Base-by-base conservation (phyloP, 192 early-diverging fungal species). In the Entophlyctis luteolus region DNA sequence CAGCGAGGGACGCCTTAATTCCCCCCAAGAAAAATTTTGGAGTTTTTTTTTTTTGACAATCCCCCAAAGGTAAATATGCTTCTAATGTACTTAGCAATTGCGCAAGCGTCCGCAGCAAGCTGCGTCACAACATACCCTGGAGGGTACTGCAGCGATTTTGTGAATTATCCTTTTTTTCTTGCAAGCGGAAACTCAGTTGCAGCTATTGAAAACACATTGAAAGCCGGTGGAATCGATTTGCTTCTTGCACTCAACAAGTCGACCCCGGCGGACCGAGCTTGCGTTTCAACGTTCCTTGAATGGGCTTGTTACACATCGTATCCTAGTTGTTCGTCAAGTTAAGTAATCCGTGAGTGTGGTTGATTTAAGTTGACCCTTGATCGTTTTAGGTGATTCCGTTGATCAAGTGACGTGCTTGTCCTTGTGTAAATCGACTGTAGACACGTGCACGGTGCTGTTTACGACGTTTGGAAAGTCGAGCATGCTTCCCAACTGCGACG, bases 391-490 rank as follows among this genome's bases (percentile, higher is more conserved):
- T 20, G 59, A 39, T 14, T 8, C 37, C 5, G 2, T 60, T 23
- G 20, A 1, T 25, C 14, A 18, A 16, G 59, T 60, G 0, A 46
- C 59, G 8, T 60, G 59, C 27, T 25, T 46, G 29, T 45, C 59
- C 18, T 16, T 60, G 12, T 60, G 59, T 28, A 10, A 60, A 46
- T 46, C 3, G 6, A 42, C 59, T 36, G 59, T 60, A 25, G 10
- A 36, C 0, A 10, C n/a, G 16, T 60, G 59, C 39, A 39, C 35
- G 16, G 16, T 42, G 12, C 16, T 60, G n/a, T 60, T 60, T 46
- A 60, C 35, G 16, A 23, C 39, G 20, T 60, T 60, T 60, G 59
- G 59, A 3, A 39, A 60, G 46, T 10, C 35, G 20, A 60, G 59
- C 27, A 46, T n/a, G 2, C 35, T 60, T 4, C 59, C 59, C 25